A percentile compares a stretch with the other conserved stretches of the same genome.
phyloP scores from a whole-genome alignment of 2,329 filamentous ascomycete genomes.

The Cercospora sesami region DNA sequence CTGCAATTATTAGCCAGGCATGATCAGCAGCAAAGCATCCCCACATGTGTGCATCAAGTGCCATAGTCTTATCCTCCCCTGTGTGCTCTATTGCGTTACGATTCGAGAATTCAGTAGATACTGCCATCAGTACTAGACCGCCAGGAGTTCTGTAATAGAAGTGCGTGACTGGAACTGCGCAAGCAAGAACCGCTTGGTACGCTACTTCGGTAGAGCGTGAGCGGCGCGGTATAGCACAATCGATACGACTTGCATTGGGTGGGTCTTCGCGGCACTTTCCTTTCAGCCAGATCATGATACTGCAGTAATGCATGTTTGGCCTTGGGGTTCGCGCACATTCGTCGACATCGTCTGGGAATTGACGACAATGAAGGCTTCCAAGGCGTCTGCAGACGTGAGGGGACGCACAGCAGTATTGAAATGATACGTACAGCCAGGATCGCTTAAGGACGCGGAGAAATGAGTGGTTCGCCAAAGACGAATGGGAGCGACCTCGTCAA shows the following conservation, averaged over 20 bases:
- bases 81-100: background rate
- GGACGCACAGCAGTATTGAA: conserved; percentile 22
- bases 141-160: background rate
- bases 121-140: background rate
- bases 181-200: background rate
- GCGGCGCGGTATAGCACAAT: background rate
- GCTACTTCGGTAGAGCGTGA: background rate
- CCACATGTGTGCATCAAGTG: background rate
- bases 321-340: background rate
- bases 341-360: background rate
- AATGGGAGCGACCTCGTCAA: conserved; percentile 2
- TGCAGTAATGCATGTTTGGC: background rate
- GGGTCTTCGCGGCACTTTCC: background rate
- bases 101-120: background rate
- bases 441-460: conserved; percentile 7
- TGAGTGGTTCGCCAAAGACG: conserved; percentile 9
- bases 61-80: background rate
- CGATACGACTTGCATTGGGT: background rate
- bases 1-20: background rate
- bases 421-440: conserved; percentile 17
- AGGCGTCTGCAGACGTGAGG: conserved; percentile 12
- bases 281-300: background rate
- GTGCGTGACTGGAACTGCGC: background rate
- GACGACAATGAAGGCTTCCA: conserved; percentile 1
- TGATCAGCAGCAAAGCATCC: background rate